phyloP scores from a whole-genome alignment of 345 rosid genomes.

The Turnera subulata region DNA sequence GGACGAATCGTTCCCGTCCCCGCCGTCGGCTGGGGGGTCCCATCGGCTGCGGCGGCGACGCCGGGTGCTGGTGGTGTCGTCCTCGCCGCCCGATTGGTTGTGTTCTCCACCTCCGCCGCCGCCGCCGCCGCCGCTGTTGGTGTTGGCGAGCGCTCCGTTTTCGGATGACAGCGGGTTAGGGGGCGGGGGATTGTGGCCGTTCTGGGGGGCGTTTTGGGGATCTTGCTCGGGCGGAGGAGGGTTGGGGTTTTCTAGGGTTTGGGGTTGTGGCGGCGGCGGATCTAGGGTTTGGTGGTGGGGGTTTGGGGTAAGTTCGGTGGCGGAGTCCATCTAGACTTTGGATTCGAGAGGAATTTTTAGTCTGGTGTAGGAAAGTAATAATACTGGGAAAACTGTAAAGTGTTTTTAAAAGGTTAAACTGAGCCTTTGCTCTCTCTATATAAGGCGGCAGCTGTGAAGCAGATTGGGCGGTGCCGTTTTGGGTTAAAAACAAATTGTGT shows the following conservation, averaged over 20 bases:
- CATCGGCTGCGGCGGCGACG: conserved; percentile 79
- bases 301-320: background rate
- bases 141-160: conserved; percentile 48
- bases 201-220: background rate
- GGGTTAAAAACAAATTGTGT: too few relatives aligned
- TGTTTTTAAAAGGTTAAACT: too few relatives aligned
- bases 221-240: background rate
- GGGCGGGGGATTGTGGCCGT: conserved; percentile 7
- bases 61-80: conserved; percentile 71
- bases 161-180: conserved; percentile 47
- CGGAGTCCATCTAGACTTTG: too few relatives aligned
- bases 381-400: too few relatives aligned
- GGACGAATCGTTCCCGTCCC: conserved; percentile 26
- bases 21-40: conserved; percentile 57
- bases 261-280: background rate
- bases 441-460: too few relatives aligned
- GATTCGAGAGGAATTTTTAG: too few relatives aligned
- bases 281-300: background rate
- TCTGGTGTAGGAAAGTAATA: too few relatives aligned
- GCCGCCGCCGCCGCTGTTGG: conserved; percentile 53
- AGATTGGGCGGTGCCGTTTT: too few relatives aligned
- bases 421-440: too few relatives aligned
- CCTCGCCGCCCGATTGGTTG: conserved; percentile 81
- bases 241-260: conserved; percentile 4
- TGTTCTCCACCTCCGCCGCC: background rate